Conservation (phyloP, 2,329 filamentous ascomycete species). For the Aureobasidium mangrovei region DNA sequence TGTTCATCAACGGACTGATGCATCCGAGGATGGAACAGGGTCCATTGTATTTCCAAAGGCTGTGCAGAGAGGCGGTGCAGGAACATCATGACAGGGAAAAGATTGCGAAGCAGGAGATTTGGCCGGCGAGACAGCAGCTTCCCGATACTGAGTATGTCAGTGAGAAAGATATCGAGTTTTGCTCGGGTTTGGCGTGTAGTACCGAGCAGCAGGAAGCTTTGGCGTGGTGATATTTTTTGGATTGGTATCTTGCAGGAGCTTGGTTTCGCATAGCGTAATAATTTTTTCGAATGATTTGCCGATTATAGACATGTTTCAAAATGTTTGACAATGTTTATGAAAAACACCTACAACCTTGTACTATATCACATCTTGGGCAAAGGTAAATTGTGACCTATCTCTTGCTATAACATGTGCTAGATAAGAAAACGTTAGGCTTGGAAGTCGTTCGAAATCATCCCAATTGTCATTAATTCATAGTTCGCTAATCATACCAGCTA, state of each 20-base stretch:
- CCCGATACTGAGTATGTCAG: background rate
- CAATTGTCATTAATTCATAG: no score
- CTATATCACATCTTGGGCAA: no score
- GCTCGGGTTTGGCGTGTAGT: slow-evolving; percentile 6
- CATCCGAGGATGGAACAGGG: slow-evolving; percentile 51
- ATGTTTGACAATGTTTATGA: no score
- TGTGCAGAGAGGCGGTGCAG: slow-evolving; percentile 40
- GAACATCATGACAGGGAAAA: slow-evolving; percentile 42
- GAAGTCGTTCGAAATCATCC: no score
- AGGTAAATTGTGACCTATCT: no score
- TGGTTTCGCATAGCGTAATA: no score
- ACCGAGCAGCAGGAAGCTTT: slow-evolving; percentile 6
- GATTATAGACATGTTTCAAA: no score
- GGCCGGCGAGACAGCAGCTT: slow-evolving; percentile 38
- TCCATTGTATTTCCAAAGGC: slow-evolving; percentile 42
- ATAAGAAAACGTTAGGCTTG: no score
- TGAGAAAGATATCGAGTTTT: slow-evolving; percentile 9
- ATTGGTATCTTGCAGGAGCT: background rate
- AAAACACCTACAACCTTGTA: no score
- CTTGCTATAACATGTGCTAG: no score
- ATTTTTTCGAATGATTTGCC: no score
- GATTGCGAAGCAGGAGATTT: slow-evolving; percentile 40
- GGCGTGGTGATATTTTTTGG: background rate
- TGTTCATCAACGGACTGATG: slow-evolving; percentile 55
- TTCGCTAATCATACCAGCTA: no score